Percentiles rank a stretch among this genome's conserved stretches.
Evolutionary conservation across 768 basidiomycete genomes (phyloP).

Genomic region (Auriscalpium vulgare): DNA sequence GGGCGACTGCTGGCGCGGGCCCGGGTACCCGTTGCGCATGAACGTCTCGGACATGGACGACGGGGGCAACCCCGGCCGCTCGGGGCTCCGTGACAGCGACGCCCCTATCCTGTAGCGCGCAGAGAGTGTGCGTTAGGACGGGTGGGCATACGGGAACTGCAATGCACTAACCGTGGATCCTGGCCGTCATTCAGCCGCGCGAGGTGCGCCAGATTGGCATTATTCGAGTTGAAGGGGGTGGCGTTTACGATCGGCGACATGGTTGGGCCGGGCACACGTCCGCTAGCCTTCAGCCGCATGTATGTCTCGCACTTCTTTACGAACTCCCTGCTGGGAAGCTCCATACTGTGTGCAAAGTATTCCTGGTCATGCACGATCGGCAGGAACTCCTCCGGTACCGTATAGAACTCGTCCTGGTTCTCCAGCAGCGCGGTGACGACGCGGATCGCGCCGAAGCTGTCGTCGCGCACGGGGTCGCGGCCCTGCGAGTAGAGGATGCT

Average conservation of each 20-base stretch:
- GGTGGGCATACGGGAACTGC: neutral
- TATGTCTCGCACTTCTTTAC: constrained; percentile 94
- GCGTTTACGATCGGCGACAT: constrained; percentile 29
- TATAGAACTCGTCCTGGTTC: constrained; percentile 91
- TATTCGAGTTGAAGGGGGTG: constrained; percentile 32
- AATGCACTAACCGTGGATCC: constrained; percentile 10
- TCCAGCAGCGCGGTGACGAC: constrained; percentile 84
- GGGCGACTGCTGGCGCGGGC: constrained; percentile 11
- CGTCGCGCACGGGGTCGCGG: constrained; percentile 81
- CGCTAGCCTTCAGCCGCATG: constrained; percentile 59
- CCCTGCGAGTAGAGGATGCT: constrained; percentile 91
- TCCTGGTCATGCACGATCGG: constrained; percentile 87
- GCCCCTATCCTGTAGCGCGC: neutral
- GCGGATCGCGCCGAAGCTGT: constrained; percentile 83
- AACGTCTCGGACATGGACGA: constrained; percentile 6
- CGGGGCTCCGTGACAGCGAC: constrained; percentile 1
- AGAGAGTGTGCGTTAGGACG: neutral
- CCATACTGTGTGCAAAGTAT: constrained; percentile 80
- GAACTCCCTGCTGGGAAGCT: constrained; percentile 91
- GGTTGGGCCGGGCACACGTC: constrained; percentile 37
- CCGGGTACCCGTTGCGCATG: constrained; percentile 12
- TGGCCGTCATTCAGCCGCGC: constrained; percentile 8
- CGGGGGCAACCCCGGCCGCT: constrained; percentile 4
- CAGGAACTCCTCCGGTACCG: constrained; percentile 87
- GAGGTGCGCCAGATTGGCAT: constrained; percentile 11